Base-by-base conservation (phyloP, 2,329 filamentous ascomycete species). In the Cladosporium sp. region DNA sequence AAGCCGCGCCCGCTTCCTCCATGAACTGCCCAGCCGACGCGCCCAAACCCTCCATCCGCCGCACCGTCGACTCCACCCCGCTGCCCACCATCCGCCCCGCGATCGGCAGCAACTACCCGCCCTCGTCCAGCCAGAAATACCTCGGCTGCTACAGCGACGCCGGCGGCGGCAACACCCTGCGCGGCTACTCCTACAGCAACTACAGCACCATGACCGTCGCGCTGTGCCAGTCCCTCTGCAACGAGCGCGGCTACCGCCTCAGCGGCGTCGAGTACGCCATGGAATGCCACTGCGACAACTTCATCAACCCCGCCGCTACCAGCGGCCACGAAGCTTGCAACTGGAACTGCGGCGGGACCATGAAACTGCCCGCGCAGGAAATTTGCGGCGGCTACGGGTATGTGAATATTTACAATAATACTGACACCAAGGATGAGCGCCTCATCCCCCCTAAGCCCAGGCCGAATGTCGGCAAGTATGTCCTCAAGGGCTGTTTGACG, bases 61-160 rank as follows among this genome's bases (percentile, higher is more conserved):
- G 47, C 4, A 67, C 64, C 12, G 49, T 57, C 7, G 58, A 64
- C 59, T 58, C 60, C 45, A 56, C 62, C 43, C 50, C 70, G 5
- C 42, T 57, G 6, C 40, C 60, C 13, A 63, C 64, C 7, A 27
- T 58, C 53, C 54, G 57, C 53, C 60, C 64, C 1, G 51, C 53
- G 0, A 51, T 59, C 13, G 62, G 65, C 7, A 22, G 54, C 11
- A 32, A 16, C n/a, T 50, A 52, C 16, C 55, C 59, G 18, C 35
- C 27, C 15, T 2, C 19, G 16, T 54, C 53, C 8, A 52, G 57
- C 22, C 67, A 63, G 54, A 52, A 57, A 43, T 65, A 69, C 52
- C 45, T 69, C 4, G 65, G 68, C 35, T 68, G 69, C 58, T 64
- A 57, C 49, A 67, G 68, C 50, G 65, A 67, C 45, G 53, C 50